Percentiles rank a stretch among this genome's conserved stretches.
Evolutionary conservation across 2,329 filamentous ascomycete genomes (phyloP).

Genomic region (Xylariaceae sp.): DNA sequence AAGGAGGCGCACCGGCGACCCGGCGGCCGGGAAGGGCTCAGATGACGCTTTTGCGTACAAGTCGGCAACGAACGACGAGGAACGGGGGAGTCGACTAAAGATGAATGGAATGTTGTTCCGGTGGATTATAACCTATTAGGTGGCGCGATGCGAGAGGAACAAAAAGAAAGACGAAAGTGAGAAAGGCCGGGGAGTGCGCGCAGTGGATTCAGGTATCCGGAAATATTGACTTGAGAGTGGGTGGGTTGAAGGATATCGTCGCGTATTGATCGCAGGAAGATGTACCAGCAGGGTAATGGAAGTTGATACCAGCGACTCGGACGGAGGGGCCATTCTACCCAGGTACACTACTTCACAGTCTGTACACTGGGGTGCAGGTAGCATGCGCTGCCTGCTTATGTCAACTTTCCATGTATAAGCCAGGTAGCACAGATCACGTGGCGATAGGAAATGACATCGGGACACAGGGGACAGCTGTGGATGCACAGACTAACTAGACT

Average conservation of each 20-base stretch:
- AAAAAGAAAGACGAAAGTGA: background rate
- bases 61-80: background rate
- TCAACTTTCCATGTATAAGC: too few relatives aligned
- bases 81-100: background rate
- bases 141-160: background rate
- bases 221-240: background rate
- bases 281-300: background rate
- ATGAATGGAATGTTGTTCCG: background rate
- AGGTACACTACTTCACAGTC: background rate
- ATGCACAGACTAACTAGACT: too few relatives aligned
- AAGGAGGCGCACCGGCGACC: constrained; percentile 22
- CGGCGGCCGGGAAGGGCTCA: constrained; percentile 22
- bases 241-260: background rate
- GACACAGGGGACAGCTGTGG: too few relatives aligned
- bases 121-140: background rate
- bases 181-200: background rate
- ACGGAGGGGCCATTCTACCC: background rate
- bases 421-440: background rate
- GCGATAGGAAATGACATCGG: constrained; percentile 5
- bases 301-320: background rate
- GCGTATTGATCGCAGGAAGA: background rate
- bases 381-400: too few relatives aligned
- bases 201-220: background rate
- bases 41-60: constrained; percentile 1
- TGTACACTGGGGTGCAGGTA: background rate